phyloP scores from a whole-genome alignment of 2,329 filamentous ascomycete genomes.

The Pseudogymnoascus sp. region DNA sequence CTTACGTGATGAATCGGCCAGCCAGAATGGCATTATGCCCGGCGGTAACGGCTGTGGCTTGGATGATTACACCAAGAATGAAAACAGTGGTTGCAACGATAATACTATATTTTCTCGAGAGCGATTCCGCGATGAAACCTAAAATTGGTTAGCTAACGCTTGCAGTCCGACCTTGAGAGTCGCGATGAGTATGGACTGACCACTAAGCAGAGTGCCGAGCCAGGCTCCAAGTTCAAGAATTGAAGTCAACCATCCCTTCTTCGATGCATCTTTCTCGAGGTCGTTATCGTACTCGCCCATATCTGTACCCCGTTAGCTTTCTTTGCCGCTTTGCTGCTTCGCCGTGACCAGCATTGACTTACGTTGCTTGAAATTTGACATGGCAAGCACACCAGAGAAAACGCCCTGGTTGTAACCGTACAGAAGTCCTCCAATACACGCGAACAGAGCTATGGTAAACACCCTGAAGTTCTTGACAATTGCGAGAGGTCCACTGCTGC shows the following conservation, averaged over 20 bases:
- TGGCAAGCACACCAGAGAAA: constrained; percentile 61
- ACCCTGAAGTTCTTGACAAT: constrained; percentile 55
- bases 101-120: constrained; percentile 64
- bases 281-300: constrained; percentile 49
- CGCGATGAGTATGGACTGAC: constrained; percentile 15
- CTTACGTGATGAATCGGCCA: constrained; percentile 59
- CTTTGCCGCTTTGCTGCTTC: constrained; percentile 24
- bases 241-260: constrained; percentile 55
- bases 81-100: constrained; percentile 61
- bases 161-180: background rate
- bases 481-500: constrained; percentile 43
- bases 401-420: constrained; percentile 66
- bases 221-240: constrained; percentile 73
- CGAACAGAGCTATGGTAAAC: constrained; percentile 53
- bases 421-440: constrained; percentile 54
- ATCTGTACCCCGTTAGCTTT: constrained; percentile 32
- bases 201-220: constrained; percentile 59
- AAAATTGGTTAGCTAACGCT: constrained; percentile 11
- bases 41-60: constrained; percentile 52
- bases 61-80: constrained; percentile 62
- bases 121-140: constrained; percentile 57
- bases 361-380: constrained; percentile 46
- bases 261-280: constrained; percentile 40
- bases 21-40: constrained; percentile 57
- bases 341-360: constrained; percentile 27